Percentiles rank a stretch among this genome's conserved stretches.
These are phyloP conservation scores for Cicer chorassanicum DNA, from an alignment of 306 rosid species.

Conservation along the genomic window DNA sequence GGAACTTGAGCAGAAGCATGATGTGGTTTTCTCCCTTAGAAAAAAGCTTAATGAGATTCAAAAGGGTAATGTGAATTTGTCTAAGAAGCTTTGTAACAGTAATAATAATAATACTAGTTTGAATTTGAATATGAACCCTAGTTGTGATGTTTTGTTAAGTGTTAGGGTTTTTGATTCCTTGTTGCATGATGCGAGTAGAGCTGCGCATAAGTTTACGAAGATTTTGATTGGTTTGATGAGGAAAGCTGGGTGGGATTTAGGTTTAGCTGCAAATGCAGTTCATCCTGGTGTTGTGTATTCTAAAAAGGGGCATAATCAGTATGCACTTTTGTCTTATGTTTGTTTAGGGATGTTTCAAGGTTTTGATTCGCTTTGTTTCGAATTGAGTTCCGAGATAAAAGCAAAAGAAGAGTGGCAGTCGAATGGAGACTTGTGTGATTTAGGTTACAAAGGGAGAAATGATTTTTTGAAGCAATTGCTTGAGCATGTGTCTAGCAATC, in stretches of 20 bases:
- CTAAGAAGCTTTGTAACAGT: slow-evolving; percentile 61
- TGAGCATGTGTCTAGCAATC: slow-evolving; percentile 90
- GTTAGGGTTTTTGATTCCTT: slow-evolving; percentile 79
- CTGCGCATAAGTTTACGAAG: slow-evolving; percentile 70
- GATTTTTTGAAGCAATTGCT: slow-evolving; percentile 71
- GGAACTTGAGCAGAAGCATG: slow-evolving; percentile 84
- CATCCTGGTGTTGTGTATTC: slow-evolving; percentile 69
- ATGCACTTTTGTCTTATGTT: slow-evolving; percentile 85
- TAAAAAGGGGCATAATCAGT: slow-evolving; percentile 72
- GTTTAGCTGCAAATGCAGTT: slow-evolving; percentile 74
- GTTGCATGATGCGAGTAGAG: slow-evolving; percentile 78
- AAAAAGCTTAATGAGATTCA: slow-evolving; percentile 69
- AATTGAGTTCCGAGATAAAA: slow-evolving; percentile 40
- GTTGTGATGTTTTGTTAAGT: slow-evolving; percentile 75
- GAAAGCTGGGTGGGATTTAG: slow-evolving; percentile 93
- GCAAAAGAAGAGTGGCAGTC: slow-evolving; percentile 16
- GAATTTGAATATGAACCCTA: slow-evolving; percentile 43
- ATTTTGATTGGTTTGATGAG: slow-evolving; percentile 84
- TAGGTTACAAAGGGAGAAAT: slow-evolving; percentile 32
- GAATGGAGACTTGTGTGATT: slow-evolving; percentile 5
- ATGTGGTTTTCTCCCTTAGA: slow-evolving; percentile 63
- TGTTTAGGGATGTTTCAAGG: slow-evolving; percentile 86
- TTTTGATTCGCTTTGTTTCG: slow-evolving; percentile 60
- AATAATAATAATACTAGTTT: slow-evolving; percentile 23
- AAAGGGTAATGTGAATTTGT: slow-evolving; percentile 58